A percentile compares a stretch with the other conserved stretches of the same genome.
Evolutionary conservation across 148 eudicot species (phyloP).

Genomic region (Rhododendron ferrugineum): DNA sequence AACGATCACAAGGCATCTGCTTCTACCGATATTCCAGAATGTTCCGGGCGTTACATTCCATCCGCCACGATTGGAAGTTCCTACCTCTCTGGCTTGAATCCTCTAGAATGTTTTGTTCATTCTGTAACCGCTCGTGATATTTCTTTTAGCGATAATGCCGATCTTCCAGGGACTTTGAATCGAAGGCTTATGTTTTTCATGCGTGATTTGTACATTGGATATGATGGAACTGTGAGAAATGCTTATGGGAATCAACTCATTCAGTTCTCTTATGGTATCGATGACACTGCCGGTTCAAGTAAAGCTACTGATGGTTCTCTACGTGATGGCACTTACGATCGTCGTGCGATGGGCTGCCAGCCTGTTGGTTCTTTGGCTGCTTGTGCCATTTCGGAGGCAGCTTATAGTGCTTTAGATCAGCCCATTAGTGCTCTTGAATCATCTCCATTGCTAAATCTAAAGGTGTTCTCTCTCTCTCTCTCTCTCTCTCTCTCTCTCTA

Average conservation of each 20-base stretch:
- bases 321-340: slow-evolving; percentile 14
- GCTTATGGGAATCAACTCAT: slow-evolving; percentile 73
- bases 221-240: slow-evolving; percentile 91
- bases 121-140: slow-evolving; percentile 69
- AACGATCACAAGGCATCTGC: slow-evolving; percentile 41
- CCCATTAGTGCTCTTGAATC: slow-evolving; percentile 81
- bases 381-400: slow-evolving; percentile 90
- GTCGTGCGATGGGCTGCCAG: slow-evolving; percentile 46
- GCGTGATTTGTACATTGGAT: slow-evolving; percentile 67
- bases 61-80: slow-evolving; percentile 61
- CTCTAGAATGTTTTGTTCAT: slow-evolving; percentile 77
- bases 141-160: slow-evolving; percentile 91
- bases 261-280: slow-evolving; percentile 51
- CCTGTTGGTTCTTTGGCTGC: slow-evolving; percentile 92
- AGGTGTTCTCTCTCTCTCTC: slow-evolving; percentile 51
- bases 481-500: slow-evolving; percentile 12
- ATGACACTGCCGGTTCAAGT: slow-evolving; percentile 13
- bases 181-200: slow-evolving; percentile 69
- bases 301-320: slow-evolving; percentile 12
- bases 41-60: slow-evolving; percentile 51
- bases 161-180: slow-evolving; percentile 77
- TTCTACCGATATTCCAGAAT: slow-evolving; percentile 21
- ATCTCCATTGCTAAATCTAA: slow-evolving; percentile 76
- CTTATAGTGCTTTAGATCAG: slow-evolving; percentile 91
- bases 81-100: slow-evolving; percentile 68